Base-by-base conservation (phyloP, 768 basidiomycete species). In the Collybia mongolica region DNA sequence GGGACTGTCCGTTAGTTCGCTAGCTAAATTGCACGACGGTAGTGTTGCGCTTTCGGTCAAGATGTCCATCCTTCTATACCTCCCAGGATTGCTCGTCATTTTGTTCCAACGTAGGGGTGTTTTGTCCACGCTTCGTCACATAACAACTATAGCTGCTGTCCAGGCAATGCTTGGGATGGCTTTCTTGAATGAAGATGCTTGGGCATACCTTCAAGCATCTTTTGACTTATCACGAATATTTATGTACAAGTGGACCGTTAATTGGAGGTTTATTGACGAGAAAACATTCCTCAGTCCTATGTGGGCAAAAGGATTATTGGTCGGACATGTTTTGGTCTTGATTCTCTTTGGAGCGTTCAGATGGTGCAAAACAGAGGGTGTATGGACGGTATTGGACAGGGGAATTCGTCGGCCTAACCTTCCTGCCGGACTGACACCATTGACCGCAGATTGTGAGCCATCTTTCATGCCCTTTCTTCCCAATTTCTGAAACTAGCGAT, bases 241-340 rank as follows among this genome's bases (percentile, higher is more conserved):
- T 70, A 69, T 97, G 24, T 97, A 90, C 67, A 85, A 90, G 64
- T 99, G 96, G 96, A 98, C 96, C 0, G 94, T 98, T 49, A 99
- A 98, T 63, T 99, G 97, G 97, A 81, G 93, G 39, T 88, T 96
- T 61, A 54, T 99, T 2, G 72, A 77, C 22, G 90, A 94, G 63
- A 72, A 80, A n/a, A 73, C 72, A 5, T 98, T 98, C 69, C 69
- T 91, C 41, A 86, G 83, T 52, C 64, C 68, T 2, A 64, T 61
- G 39, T 88, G 87, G 70, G 83, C 89, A 1, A 70, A 65, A 37
- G 68, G 72, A 0, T 72, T 99, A 14, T 70, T 98, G 15, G 52
- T 79, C 12, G 83, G 80, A 5, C 95, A 98, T 61, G 64, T 81
- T 9, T 66, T 69, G 0, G 69, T 74, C 3, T 71, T 98, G 32